A percentile compares a stretch with the other conserved stretches of the same genome.
These are phyloP conservation scores for Rhodomyrtus psidioides DNA, from an alignment of 441 rosid genomes.

Conservation along the genomic window DNA sequence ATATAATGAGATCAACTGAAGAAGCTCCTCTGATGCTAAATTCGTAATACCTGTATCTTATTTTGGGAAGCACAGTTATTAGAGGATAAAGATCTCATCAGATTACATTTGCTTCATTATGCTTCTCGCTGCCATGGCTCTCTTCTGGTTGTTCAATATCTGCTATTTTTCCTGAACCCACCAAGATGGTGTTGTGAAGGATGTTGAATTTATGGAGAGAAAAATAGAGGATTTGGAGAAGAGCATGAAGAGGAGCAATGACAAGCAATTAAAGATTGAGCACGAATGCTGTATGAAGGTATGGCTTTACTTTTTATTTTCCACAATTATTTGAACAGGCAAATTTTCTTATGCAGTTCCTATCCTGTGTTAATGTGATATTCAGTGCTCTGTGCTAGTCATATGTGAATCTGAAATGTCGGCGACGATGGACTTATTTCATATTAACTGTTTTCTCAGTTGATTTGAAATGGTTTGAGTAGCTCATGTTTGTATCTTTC, in stretches of 20 bases:
- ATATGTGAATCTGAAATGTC: not conserved
- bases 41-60: not conserved
- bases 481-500: not conserved
- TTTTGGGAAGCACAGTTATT: not conserved
- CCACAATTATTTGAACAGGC: not conserved
- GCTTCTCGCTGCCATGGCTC: not conserved
- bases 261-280: conserved; percentile 86
- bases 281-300: conserved; percentile 74
- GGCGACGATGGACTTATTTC: not conserved
- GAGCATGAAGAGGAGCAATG: conserved; percentile 99
- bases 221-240: conserved; percentile 85
- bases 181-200: conserved; percentile 32
- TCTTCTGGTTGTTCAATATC: not conserved
- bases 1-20: not conserved
- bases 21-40: not conserved
- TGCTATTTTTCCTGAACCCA: not conserved
- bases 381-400: not conserved
- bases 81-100: not conserved
- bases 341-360: not conserved
- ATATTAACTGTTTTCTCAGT: not conserved
- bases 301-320: conserved; percentile 8
- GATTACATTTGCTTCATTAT: not conserved
- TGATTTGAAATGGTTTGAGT: not conserved
- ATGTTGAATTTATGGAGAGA: conserved; percentile 78
- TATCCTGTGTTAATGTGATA: not conserved